Conservation (phyloP, 2,329 filamentous ascomycete genomes). For the Alternaria brassicae region DNA sequence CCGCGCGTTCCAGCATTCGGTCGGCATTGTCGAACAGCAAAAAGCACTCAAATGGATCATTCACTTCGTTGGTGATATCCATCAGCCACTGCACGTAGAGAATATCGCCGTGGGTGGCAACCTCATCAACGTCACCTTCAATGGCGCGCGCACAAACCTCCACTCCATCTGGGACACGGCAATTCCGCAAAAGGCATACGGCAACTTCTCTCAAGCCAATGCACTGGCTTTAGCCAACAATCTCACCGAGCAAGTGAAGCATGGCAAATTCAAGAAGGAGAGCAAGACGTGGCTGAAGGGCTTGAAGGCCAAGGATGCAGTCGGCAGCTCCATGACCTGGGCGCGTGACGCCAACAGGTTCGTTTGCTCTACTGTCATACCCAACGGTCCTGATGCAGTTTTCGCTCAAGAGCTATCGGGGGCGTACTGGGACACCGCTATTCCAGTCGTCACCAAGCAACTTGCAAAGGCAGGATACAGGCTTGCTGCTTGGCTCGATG, state of each 20-base stretch:
- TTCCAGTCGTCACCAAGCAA: slow-evolving; percentile 52
- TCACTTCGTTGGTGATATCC: slow-evolving; percentile 72
- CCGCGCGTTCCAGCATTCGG: slow-evolving; percentile 43
- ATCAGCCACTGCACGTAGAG: slow-evolving; percentile 72
- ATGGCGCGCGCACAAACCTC: slow-evolving; percentile 51
- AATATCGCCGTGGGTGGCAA: slow-evolving; percentile 55
- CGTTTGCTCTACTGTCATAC: slow-evolving; percentile 54
- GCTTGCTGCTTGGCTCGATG: slow-evolving; percentile 43
- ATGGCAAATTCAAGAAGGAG: slow-evolving; percentile 48
- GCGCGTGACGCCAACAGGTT: slow-evolving; percentile 53
- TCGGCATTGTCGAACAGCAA: slow-evolving; percentile 46
- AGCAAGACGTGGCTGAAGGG: slow-evolving; percentile 47
- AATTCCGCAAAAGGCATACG: slow-evolving; percentile 53
- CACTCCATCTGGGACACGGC: slow-evolving; percentile 56
- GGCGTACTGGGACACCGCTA: slow-evolving; percentile 45
- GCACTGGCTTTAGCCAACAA: slow-evolving; percentile 50
- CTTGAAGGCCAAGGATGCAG: slow-evolving; percentile 46
- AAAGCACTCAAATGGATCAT: slow-evolving; percentile 60
- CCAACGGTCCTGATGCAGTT: slow-evolving; percentile 48
- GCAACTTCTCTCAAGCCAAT: slow-evolving; percentile 49
- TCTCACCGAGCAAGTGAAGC: slow-evolving; percentile 49
- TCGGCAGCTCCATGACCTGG: slow-evolving; percentile 51
- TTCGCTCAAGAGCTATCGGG: slow-evolving; percentile 49
- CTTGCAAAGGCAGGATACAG: slow-evolving; percentile 52
- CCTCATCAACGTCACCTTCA: slow-evolving; percentile 54